A percentile compares a stretch with the other conserved stretches of the same genome.
These are phyloP conservation scores for Chrysanthemum lavandulifolium DNA, from an alignment of 129 eudicot genomes.

Conservation along the genomic window DNA sequence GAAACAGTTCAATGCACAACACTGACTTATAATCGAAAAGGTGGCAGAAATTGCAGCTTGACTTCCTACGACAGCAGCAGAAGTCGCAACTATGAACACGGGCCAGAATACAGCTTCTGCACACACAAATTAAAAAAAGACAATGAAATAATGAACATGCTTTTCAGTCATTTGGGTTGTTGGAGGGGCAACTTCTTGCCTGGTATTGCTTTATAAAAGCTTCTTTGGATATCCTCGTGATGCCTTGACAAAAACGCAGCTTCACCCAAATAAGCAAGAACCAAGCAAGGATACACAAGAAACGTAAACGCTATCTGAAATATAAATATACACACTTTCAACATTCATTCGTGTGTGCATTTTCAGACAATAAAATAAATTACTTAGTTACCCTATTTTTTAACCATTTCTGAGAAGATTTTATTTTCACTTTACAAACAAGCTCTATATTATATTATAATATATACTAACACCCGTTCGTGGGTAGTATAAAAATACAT, in stretches of 20 bases:
- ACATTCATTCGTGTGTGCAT: background rate
- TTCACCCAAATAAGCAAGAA: constrained; percentile 79
- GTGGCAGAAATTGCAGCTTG: constrained; percentile 86
- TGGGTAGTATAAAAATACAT: no score
- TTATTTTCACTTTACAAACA: no score
- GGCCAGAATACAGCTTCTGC: constrained; percentile 71
- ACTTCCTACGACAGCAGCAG: constrained; percentile 68
- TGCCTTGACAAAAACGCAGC: constrained; percentile 67
- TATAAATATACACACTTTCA: constrained; percentile 12
- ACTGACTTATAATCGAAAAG: constrained; percentile 73
- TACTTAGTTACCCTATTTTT: no score
- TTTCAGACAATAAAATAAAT: background rate
- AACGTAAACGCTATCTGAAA: constrained; percentile 66
- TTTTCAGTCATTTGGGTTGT: background rate
- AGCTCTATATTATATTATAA: no score
- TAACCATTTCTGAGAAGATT: no score
- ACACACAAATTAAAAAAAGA: constrained; percentile 2
- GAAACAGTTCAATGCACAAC: constrained; percentile 66
- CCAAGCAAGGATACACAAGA: constrained; percentile 69
- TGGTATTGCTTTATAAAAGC: constrained; percentile 71
- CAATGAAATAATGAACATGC: background rate
- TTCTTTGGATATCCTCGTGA: constrained; percentile 44
- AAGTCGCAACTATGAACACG: constrained; percentile 60
- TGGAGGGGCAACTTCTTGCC: constrained; percentile 32
- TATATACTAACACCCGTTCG: no score